phyloP scores from a whole-genome alignment of 2,329 filamentous ascomycete species.

The Hirsutella minnesotensis region DNA sequence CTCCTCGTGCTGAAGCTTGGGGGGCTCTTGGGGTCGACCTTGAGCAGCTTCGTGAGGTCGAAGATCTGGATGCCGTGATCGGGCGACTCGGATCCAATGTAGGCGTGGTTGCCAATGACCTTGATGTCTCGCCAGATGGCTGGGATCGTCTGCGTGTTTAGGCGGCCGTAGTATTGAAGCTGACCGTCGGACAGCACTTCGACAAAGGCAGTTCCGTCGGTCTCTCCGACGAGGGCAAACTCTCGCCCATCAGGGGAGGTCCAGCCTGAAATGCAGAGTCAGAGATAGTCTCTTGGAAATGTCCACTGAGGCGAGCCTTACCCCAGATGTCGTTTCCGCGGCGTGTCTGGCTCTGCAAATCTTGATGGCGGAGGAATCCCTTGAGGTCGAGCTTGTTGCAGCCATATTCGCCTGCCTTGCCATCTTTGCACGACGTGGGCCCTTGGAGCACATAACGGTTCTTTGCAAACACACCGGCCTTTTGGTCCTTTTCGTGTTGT shows the following conservation, averaged over 20 bases:
- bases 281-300: neutral
- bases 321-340: slow-evolving; percentile 25
- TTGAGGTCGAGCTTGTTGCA: slow-evolving; percentile 26
- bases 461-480: slow-evolving; percentile 8
- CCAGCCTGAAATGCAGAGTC: slow-evolving; percentile 23
- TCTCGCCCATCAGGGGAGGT: slow-evolving; percentile 34
- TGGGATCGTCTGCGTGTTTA: slow-evolving; percentile 27
- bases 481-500: slow-evolving; percentile 2
- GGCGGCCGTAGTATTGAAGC: slow-evolving; percentile 32
- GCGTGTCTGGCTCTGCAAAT: slow-evolving; percentile 22
- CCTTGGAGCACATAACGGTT: slow-evolving; percentile 6
- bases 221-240: slow-evolving; percentile 35
- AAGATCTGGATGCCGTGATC: slow-evolving; percentile 53
- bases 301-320: neutral
- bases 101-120: slow-evolving; percentile 22
- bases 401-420: slow-evolving; percentile 21
- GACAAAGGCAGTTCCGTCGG: slow-evolving; percentile 37
- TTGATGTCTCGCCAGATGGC: slow-evolving; percentile 29
- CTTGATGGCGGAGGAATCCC: slow-evolving; percentile 25
- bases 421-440: slow-evolving; percentile 14
- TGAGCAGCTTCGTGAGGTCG: slow-evolving; percentile 42
- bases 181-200: slow-evolving; percentile 32
- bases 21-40: slow-evolving; percentile 27
- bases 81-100: slow-evolving; percentile 31
- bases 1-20: slow-evolving; percentile 18